These are phyloP conservation scores for Phytophthora litchii DNA, from an alignment of 352 stramenopile species.

Conservation along the genomic window DNA sequence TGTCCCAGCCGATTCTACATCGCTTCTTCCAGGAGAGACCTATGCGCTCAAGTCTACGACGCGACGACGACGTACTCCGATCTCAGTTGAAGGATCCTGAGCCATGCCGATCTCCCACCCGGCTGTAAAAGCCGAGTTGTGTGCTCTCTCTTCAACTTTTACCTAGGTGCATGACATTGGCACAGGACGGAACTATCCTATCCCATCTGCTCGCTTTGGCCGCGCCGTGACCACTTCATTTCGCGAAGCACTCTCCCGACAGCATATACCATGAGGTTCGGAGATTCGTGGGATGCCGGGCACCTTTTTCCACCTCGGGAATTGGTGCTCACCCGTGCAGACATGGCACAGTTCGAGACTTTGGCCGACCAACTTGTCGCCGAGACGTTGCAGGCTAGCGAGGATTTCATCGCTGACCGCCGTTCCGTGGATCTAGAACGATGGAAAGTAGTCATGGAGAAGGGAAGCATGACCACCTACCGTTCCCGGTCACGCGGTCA, in stretches of 20 bases:
- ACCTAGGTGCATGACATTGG: conserved; percentile 22
- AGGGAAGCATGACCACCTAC: conserved; percentile 36
- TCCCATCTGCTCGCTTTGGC: neutral
- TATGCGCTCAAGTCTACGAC: conserved; percentile 11
- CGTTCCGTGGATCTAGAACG: conserved; percentile 25
- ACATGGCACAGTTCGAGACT: conserved; percentile 30
- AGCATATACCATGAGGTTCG: conserved; percentile 32
- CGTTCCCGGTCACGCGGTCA: conserved; percentile 16
- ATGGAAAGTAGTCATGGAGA: conserved; percentile 39
- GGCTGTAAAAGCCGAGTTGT: conserved; percentile 26
- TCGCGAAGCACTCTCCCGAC: conserved; percentile 22
- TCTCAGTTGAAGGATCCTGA: conserved; percentile 31
- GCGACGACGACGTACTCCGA: conserved; percentile 17
- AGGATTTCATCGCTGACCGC: conserved; percentile 31
- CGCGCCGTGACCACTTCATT: conserved; percentile 13
- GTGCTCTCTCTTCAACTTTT: conserved; percentile 25
- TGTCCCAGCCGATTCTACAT: conserved; percentile 33
- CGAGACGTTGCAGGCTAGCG: conserved; percentile 37
- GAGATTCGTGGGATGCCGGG: conserved; percentile 40
- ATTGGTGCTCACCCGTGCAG: conserved; percentile 24
- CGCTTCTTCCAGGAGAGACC: conserved; percentile 8
- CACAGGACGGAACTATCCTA: conserved; percentile 22
- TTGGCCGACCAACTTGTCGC: conserved; percentile 39
- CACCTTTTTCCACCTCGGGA: conserved; percentile 37
- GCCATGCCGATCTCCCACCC: conserved; percentile 13